Evolutionary conservation across 257 asterid genomes (phyloP), one percentile per base, ranked within the genome.

Genomic region (Linaria vulgaris): DNA sequence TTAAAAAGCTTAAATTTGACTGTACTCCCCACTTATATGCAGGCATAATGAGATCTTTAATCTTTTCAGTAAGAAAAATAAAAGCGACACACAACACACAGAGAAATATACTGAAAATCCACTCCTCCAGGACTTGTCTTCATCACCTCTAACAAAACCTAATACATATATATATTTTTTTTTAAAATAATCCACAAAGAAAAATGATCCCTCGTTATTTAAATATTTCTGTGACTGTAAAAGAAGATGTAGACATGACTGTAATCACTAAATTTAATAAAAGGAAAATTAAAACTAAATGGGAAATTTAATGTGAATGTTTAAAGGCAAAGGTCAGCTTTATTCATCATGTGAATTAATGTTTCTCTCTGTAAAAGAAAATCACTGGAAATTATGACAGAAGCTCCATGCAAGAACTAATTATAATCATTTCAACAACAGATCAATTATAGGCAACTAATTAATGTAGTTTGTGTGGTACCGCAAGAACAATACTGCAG

Each of bases 401-500:
- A 59, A 22, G n/a, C 22, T 47, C 6, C 15, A n/a, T 37, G 24
- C 39, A 58, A 46, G 22, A 58, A 12, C 25, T 19, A 38, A 25
- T 19, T 21, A 12, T 4, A 0, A 12, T 9, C 21, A 15, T 9
- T 43, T 4, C 0, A 23, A n/a, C n/a, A n/a, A n/a, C n/a, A n/a
- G n/a, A n/a, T n/a, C n/a, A n/a, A n/a, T n/a, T 15, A 31, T 21
- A 57, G 37, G 3, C 19, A 21, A 59, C 39, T 9, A 59, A 38
- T 17, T 15, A 74, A 65, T 63, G 62, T 41, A 48, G 10, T 56
- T 68, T 45, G 27, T 56, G 34, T 43, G 21, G 52, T 86, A 89
- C 96, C 96, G 94, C 96, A 66, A 89, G 96, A 75, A 89, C 91
- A 54, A 86, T 86, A 77, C 71, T 87, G 83, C 96, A 89, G 81